Conservation (phyloP, 163 green algal genomes). For the Chlamydomonas reinhardtii region DNA sequence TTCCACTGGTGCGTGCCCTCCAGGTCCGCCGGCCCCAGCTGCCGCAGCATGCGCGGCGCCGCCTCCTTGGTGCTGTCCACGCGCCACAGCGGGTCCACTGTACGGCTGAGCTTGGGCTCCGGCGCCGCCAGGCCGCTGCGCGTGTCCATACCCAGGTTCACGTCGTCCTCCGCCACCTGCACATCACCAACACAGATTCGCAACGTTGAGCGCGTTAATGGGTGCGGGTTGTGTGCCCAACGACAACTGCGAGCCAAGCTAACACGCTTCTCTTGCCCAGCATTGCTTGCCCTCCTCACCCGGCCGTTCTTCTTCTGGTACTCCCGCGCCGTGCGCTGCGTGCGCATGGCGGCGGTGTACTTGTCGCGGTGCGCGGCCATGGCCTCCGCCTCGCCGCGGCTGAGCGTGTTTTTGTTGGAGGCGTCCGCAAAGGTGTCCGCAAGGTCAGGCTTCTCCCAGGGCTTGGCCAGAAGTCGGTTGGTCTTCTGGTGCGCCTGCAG, state of each 20-base stretch:
- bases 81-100: constrained; percentile 71
- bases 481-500: constrained; percentile 21
- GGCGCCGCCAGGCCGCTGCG: constrained; percentile 65
- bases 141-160: constrained; percentile 75
- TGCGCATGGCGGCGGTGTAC: constrained; percentile 41
- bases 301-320: constrained; percentile 6
- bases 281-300: neutral
- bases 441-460: constrained; percentile 50
- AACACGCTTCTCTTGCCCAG: too few relatives aligned
- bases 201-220: neutral
- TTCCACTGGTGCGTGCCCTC: constrained; percentile 63
- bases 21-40: constrained; percentile 52
- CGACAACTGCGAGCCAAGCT: too few relatives aligned
- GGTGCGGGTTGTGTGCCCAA: too few relatives aligned
- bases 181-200: neutral
- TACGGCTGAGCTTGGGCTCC: constrained; percentile 46
- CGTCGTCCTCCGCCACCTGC: constrained; percentile 58
- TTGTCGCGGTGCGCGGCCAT: constrained; percentile 22
- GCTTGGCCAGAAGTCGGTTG: constrained; percentile 37
- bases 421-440: constrained; percentile 18
- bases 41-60: constrained; percentile 49
- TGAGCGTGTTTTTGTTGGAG: constrained; percentile 14
- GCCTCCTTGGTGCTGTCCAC: constrained; percentile 47
- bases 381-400: constrained; percentile 1
- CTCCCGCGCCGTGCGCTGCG: neutral